Evolutionary conservation across 805 yeast species (phyloP).

Genomic region (Starmerella floris): DNA sequence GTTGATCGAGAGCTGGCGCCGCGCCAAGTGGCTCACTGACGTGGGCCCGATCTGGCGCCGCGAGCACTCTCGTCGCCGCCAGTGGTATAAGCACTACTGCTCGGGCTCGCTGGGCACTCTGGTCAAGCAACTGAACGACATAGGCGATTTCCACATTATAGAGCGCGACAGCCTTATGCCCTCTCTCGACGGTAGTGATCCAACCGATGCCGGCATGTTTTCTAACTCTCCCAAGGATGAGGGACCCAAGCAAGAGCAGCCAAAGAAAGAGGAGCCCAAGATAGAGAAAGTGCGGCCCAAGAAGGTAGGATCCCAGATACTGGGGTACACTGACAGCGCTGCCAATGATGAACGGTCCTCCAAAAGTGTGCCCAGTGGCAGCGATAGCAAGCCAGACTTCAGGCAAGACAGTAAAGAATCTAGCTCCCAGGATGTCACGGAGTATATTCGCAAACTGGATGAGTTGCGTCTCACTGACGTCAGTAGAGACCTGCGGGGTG

Average conservation of each 20-base stretch:
- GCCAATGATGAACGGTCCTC: neutral
- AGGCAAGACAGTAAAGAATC: neutral
- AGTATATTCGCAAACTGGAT: slow-evolving; percentile 20
- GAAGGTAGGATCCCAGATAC: no score
- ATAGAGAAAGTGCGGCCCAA: no score
- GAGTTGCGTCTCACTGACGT: slow-evolving; percentile 20
- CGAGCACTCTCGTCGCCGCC: slow-evolving; percentile 32
- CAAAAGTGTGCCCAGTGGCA: neutral
- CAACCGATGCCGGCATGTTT: neutral
- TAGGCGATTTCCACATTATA: neutral
- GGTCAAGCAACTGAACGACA: slow-evolving; percentile 1
- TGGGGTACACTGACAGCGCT: no score
- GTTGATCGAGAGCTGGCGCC: slow-evolving; percentile 27
- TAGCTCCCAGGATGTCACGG: slow-evolving; percentile 8
- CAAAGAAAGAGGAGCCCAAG: neutral
- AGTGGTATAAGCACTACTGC: slow-evolving; percentile 50
- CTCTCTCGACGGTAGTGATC: neutral
- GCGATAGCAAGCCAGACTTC: neutral
- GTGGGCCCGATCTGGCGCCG: slow-evolving; percentile 39
- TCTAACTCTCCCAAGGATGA: neutral
- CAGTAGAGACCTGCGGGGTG: slow-evolving; percentile 21
- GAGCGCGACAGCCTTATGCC: no score
- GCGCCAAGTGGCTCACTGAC: slow-evolving; percentile 16
- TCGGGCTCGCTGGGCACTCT: slow-evolving; percentile 16
- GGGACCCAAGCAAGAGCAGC: neutral